A percentile compares a stretch with the other conserved stretches of the same genome.
These are phyloP conservation scores for Puccinellia tenuiflora DNA, from an alignment of 176 grass and related monocot genomes.

Conservation along the genomic window DNA sequence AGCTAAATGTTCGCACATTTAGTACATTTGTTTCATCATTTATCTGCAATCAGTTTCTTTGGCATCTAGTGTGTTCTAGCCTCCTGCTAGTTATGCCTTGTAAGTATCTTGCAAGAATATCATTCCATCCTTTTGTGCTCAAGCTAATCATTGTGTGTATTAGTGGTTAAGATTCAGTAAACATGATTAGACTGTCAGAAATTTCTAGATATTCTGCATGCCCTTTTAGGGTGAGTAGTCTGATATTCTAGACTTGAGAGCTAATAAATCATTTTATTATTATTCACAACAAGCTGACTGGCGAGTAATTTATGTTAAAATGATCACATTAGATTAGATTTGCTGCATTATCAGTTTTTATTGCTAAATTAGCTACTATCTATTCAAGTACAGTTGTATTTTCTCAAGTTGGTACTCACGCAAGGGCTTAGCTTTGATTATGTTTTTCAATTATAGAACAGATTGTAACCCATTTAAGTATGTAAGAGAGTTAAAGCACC, in stretches of 20 bases:
- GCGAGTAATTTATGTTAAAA: not conserved
- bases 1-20: not conserved
- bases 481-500: not conserved
- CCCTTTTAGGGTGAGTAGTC: not conserved
- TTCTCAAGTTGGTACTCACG: not conserved
- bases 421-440: not conserved
- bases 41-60: conserved; percentile 10
- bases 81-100: not conserved
- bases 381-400: not conserved
- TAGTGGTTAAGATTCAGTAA: not conserved
- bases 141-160: not conserved
- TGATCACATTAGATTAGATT: not conserved
- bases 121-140: not conserved
- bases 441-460: not conserved
- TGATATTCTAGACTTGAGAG: not conserved
- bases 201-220: not conserved
- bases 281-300: not conserved
- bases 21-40: not conserved
- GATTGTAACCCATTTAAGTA: not conserved
- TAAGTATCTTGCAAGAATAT: not conserved
- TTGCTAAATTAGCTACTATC: not conserved
- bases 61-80: not conserved
- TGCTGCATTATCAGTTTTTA: not conserved
- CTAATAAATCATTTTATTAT: not conserved
- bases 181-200: not conserved